Evolutionary conservation across 169 alveolate genomes (phyloP).

Genomic region (Cryptosporidium baileyi): DNA sequence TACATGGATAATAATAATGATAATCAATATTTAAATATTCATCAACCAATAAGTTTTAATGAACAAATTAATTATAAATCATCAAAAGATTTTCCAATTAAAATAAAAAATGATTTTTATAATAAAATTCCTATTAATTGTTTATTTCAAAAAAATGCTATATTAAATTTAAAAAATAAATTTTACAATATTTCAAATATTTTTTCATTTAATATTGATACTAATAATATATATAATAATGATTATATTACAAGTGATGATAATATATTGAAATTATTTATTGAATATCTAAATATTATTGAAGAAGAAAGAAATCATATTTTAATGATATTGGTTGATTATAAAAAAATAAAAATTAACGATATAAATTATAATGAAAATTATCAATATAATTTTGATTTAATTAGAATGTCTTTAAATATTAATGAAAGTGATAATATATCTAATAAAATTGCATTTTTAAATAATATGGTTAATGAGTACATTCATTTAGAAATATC

Average conservation of each 20-base stretch:
- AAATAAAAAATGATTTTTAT: too few relatives aligned
- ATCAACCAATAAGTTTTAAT: conserved; percentile 21
- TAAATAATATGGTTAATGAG: background rate
- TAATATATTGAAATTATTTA: too few relatives aligned
- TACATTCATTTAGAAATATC: background rate
- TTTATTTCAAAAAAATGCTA: too few relatives aligned
- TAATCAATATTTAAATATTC: background rate
- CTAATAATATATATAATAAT: too few relatives aligned
- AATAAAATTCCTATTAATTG: too few relatives aligned
- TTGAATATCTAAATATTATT: too few relatives aligned
- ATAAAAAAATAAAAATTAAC: background rate
- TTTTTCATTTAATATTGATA: too few relatives aligned
- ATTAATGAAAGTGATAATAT: background rate
- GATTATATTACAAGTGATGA: too few relatives aligned
- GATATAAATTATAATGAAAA: background rate
- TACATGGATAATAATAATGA: background rate
- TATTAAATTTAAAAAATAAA: too few relatives aligned
- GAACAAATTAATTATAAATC: too few relatives aligned
- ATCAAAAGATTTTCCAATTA: too few relatives aligned
- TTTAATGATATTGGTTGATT: background rate
- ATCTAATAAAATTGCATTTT: background rate
- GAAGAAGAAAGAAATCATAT: conserved; percentile 38
- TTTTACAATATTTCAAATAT: too few relatives aligned
- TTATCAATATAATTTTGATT: background rate
- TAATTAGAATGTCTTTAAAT: background rate